Conservation (phyloP, 1,139 yeast species). For the Magnusiomyces magnusii region DNA sequence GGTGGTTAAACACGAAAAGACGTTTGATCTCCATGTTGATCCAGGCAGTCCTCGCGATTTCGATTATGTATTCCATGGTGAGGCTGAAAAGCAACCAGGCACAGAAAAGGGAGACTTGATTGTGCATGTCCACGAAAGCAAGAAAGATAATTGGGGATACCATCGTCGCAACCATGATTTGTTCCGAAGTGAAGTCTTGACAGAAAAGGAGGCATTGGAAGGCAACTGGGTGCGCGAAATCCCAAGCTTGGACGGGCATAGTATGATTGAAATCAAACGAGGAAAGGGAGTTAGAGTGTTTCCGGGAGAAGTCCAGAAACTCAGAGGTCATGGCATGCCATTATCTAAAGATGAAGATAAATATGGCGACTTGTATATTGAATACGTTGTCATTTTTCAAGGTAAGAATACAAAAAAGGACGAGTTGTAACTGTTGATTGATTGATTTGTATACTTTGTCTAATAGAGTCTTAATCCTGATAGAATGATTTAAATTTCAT, state of each 20-base stretch:
- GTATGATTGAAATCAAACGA: slow-evolving; percentile 44
- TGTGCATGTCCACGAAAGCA: slow-evolving; percentile 43
- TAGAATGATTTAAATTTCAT: not conserved
- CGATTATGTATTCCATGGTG: slow-evolving; percentile 56
- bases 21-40: slow-evolving; percentile 53
- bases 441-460: not conserved
- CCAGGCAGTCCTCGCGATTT: slow-evolving; percentile 65
- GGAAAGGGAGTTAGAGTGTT: slow-evolving; percentile 44
- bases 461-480: not conserved
- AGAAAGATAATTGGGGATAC: slow-evolving; percentile 59
- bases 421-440: not conserved
- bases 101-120: slow-evolving; percentile 75
- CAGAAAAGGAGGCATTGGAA: slow-evolving; percentile 57
- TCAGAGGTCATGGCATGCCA: slow-evolving; percentile 86
- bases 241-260: slow-evolving; percentile 55
- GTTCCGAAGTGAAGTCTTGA: slow-evolving; percentile 73
- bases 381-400: slow-evolving; percentile 44
- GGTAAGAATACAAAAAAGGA: not conserved
- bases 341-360: slow-evolving; percentile 39
- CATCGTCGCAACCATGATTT: slow-evolving; percentile 67
- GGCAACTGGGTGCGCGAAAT: slow-evolving; percentile 79
- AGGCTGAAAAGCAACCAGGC: slow-evolving; percentile 81
- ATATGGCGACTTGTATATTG: slow-evolving; percentile 69
- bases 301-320: slow-evolving; percentile 62
- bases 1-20: slow-evolving; percentile 48